Conservation (phyloP, 768 basidiomycete species). For the Hericium coralloides region DNA sequence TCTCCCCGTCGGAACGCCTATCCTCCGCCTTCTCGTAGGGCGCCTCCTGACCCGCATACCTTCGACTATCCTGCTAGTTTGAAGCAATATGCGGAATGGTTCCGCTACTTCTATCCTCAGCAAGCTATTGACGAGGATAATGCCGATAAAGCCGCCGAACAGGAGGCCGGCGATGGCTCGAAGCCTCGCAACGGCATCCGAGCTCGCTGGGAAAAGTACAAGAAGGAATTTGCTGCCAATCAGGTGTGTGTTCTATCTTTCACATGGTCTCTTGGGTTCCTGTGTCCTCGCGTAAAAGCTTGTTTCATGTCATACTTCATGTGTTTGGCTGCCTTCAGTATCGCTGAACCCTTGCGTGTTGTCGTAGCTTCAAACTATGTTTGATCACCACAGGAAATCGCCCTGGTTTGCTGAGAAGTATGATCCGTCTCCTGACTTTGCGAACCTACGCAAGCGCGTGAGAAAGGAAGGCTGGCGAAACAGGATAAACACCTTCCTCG, state of each 20-base stretch:
- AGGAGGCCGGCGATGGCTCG: conserved; percentile 72
- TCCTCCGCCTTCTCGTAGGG: conserved; percentile 33
- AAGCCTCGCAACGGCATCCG: conserved; percentile 82
- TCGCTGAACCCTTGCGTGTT: conserved; percentile 16
- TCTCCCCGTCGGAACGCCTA: conserved; percentile 55
- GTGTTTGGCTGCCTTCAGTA: background rate
- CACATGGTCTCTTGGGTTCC: background rate
- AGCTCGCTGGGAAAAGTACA: conserved; percentile 86
- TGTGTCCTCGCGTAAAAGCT: conserved; percentile 1
- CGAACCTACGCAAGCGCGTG: conserved; percentile 65
- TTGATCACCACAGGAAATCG: conserved; percentile 91
- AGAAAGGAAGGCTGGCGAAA: conserved; percentile 82
- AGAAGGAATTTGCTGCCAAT: conserved; percentile 78
- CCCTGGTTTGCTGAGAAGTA: conserved; percentile 98
- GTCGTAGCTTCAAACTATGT: conserved; percentile 87
- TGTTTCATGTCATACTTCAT: background rate
- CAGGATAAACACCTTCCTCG: conserved; percentile 60
- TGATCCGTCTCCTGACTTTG: conserved; percentile 65
- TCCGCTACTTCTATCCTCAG: conserved; percentile 65
- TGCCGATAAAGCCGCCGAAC: conserved; percentile 76
- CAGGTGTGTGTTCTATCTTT: conserved; percentile 52
- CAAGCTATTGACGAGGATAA: conserved; percentile 77
- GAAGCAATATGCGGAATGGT: conserved; percentile 87
- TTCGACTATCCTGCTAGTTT: conserved; percentile 75
- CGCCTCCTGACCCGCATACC: conserved; percentile 72